Evolutionary conservation across 257 asterid genomes (phyloP), one percentile per base, ranked within the genome.

Genomic region (Agastache rugosa): DNA sequence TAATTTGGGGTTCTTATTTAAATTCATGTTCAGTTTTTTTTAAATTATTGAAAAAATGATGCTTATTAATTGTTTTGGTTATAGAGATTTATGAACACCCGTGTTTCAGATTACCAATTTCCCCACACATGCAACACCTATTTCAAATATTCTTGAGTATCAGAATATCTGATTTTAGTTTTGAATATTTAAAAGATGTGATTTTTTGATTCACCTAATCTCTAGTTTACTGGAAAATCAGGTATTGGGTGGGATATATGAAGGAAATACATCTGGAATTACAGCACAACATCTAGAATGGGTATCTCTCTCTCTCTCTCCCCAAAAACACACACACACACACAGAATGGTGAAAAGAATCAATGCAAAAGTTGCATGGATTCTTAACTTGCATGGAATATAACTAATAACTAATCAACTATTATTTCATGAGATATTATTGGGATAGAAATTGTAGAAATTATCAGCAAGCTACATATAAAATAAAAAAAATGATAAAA

Each of bases 211-310:
- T 73, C 59, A 63, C 29, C 81, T 80, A 73, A 75, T 54, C 27
- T 47, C 22, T 62, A 20, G 62, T 77, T 62, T 71, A 25, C 68
- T 80, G 75, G 75, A 61, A 78, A 86, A 82, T 48, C 72, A 89
- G 99, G 99, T 94, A 56, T 76, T 94, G 56, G 98, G 98, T 62
- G 91, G 97, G 64, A 89, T 94, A 81, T 92, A 94, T 84, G 86
- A 71, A 70, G 97, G 96, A 82, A 90, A 85, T 65, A 68, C 75
- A 76, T 83, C 98, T 67, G 97, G 97, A 67, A 80, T 92, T 74
- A 92, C 98, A 14, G 97, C 98, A 69, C 98, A 92, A 63, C 97
- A 94, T 78, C 88, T 90, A 71, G 97, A 94, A 89, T 94, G 98
- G 99, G 97, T 92, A 75, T 76, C 37, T 58, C 58, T 73, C 75